Base-by-base conservation (phyloP, 176 grass and related monocot genomes). In the Puya raimondii region DNA sequence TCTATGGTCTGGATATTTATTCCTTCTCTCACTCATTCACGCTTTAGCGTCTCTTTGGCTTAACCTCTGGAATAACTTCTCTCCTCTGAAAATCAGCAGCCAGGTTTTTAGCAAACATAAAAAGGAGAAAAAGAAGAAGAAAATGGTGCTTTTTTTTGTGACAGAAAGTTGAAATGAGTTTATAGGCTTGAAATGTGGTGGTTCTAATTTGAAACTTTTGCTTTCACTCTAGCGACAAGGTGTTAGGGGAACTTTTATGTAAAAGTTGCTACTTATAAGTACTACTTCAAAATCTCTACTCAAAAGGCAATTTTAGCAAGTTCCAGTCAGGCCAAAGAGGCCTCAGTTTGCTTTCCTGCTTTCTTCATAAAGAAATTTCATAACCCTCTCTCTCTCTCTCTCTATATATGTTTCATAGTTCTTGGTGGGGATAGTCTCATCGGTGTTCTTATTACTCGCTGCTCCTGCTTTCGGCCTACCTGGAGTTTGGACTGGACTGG, bases 401-500 rank as follows among this genome's bases (percentile, higher is more conserved):
- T 1, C 25, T 26, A 23, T 29, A 51, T 59, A 68, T 27, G n/a
- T 64, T 33, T 54, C 16, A 69, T 80, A 96, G 92, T 57, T 92
- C 50, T 86, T 87, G 1, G 83, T 79, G 0, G 88, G 84, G 16
- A 13, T 82, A 48, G 68, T 87, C 48, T 87, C 92, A 58, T 96
- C 86, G 47, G 18, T 73, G 33, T 89, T 83, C 68, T 77, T 96
- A 27, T 70, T 89, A 23, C 51, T 68, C 1, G 76, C 70, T 50
- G 82, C 88, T 83, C 86, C 86, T 72, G 76, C 50, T 3, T 89
- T 92, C 73, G 92, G 92, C 27, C 88, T 96, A 0, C 58, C 79
- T 83, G 92, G 92, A 12, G 70, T 96, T 23, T 96, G 88, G 92
- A 59, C 86, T 50, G 92, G 92, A 22, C 84, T 96, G 23, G 53